Evolutionary conservation across 768 basidiomycete species (phyloP), one percentile per base, ranked within the genome.

Genomic region (Leccinum incarnatum): DNA sequence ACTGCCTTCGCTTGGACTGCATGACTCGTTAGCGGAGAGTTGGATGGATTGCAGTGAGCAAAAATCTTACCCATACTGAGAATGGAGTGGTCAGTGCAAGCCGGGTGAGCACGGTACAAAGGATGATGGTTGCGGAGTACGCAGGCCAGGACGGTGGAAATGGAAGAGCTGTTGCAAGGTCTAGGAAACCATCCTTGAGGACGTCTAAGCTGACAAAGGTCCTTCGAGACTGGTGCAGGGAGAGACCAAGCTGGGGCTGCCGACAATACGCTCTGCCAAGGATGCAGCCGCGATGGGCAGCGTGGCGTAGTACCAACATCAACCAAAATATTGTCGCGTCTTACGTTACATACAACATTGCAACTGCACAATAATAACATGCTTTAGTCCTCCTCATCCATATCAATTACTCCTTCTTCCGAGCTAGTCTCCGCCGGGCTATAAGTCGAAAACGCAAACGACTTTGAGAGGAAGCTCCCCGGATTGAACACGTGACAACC

Each of bases 401-500:
- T 68, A 12, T 78, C 74, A 51, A 81, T 67, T n/a, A 77, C 61
- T 58, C 80, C 92, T 76, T 91, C 88, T 70, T 94, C 91, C 0
- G 95, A 95, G 67, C 91, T 88, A 45, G 83, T 75, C 59, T 88
- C 88, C 2, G 91, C 84, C 12, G 95, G 95, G 58, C 88, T 91
- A 65, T 95, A 99, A 3, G 93, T 91, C 11, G 90, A 93, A 78
- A 98, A 98, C 5, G 84, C 81, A 64, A 93, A 89, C 5, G 88
- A 82, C 51, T 84, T 88, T 5, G 91, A 86, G 14, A 94, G 79
- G 69, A 98, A 98, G 52, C 89, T 87, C 19, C 97, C 95, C 0
- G 97, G 97, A 71, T 99, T 99, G 80, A 98, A 95, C 27, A 98
- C 97, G 74, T 98, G 97, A 67, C 97, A 98, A 11, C 94, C 94